Evolutionary conservation across 768 basidiomycete species (phyloP), one percentile per base, ranked within the genome.

Genomic region (Boletus barrowsii): DNA sequence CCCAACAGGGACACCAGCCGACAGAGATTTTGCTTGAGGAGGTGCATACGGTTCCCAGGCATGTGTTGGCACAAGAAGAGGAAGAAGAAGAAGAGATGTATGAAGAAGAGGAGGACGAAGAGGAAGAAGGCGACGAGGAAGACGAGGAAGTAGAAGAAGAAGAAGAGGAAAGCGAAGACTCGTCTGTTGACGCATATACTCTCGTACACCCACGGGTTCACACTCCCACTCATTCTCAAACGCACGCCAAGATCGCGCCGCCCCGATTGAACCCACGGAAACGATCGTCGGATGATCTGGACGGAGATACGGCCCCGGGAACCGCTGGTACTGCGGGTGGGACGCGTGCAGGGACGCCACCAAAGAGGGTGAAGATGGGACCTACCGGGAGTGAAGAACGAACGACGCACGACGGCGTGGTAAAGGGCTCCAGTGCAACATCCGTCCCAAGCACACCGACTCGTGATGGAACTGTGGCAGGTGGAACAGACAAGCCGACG

Each of bases 231-330:
- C 46, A 20, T 17, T 4, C 42, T 11, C 42, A 30, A 10, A 14
- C 49, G 8, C 55, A 61, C 15, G 24, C 56, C 8, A 64, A 64
- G 46, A 58, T 52, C 20, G 51, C 47, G 20, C 51, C 49, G 18
- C 54, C 48, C 20, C 59, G 47, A 26, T 24, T 41, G 35, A 67
- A 64, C 41, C 65, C 74, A 18, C 59, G 69, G 20, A 74, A 75
- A 60, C 71, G 75, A 10, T 63, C 71, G 1, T 76, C 72, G 17
- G 66, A 68, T 47, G 75, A 76, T 57, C 55, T 75, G 9, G 75
- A 75, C 9, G 60, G 53, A 33, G 73, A 73, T 42, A 24, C 9
- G 0, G 40, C 44, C 9, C 24, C 54, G 10, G 20, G 43, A 18
- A 41, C 26, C 35, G 11, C 41, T 42, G 43, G 22, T 37, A 20